Evolutionary conservation across 2,329 filamentous ascomycete genomes (phyloP), one percentile per base, ranked within the genome.

Genomic region (Phialocephala subalpina): DNA sequence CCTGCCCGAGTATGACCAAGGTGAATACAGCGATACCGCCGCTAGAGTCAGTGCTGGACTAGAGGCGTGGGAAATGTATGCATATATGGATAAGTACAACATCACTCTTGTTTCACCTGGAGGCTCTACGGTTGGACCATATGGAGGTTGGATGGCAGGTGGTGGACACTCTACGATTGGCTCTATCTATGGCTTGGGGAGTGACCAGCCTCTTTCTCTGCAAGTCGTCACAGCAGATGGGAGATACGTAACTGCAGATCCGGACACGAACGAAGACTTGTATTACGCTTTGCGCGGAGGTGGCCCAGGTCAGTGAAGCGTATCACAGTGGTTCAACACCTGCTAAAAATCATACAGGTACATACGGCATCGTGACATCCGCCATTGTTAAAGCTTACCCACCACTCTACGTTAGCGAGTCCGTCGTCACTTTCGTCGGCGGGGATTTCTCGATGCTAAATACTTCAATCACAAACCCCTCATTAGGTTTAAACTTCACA

Each of bases 351-450:
- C 16, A n/a, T 12, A 22, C 14, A 69, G 84, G 83, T 3, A 67
- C 69, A 12, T 71, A 58, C n/a, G 68, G 65, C 22, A 36, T 69
- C 20, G 58, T 71, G 1, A 69, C 65, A 1, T 86, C 85, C 0
- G 77, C 89, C 52, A 88, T 86, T 0, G 73, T 85, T 14, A 83
- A 83, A 65, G 82, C 84, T 0, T 79, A 86, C 69, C 80, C 82
- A 0, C 81, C 80, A 2, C 73, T 74, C 0, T 74, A 75, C 0
- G 77, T 78, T 0, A 64, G 58, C 16, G 52, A 62, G 14, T 45
- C 73, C 6, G 74, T 77, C 6, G 74, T 80, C 0, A 74, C 77
- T 27, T 83, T 82, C 18, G 77, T 83, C 1, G 74, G 86, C 2
- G 77, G 55, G 2, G 8, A 9, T 7, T 3, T 14, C 2, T 18